phyloP scores from a whole-genome alignment of 2,329 filamentous ascomycete genomes.

The Rugonectria rugulosa region DNA sequence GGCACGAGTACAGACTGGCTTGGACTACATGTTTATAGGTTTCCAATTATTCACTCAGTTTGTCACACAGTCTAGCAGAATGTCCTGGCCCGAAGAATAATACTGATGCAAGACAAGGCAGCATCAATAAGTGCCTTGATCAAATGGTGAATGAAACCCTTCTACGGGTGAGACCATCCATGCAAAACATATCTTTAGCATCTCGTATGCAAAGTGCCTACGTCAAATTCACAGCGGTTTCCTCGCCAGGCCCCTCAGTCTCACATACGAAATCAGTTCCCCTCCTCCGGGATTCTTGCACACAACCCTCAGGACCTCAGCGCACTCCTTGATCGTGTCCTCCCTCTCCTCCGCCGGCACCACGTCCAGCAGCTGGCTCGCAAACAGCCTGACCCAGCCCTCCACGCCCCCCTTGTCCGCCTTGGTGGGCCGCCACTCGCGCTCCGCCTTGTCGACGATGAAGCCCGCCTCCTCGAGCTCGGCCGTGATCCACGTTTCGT shows the following conservation, averaged over 20 bases:
- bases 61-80: no score
- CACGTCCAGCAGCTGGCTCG: constrained; percentile 63
- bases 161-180: no score
- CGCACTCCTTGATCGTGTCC: constrained; percentile 60
- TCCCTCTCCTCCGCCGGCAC: constrained; percentile 58
- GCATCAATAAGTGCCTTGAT: no score
- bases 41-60: no score
- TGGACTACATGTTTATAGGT: no score
- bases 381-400: constrained; percentile 73
- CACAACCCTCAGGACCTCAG: constrained; percentile 61
- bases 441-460: constrained; percentile 61
- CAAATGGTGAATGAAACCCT: no score
- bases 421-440: constrained; percentile 70
- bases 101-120: no score
- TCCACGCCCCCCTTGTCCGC: constrained; percentile 66
- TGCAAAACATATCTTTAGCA: no score
- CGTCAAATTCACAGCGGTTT: constrained; percentile 40
- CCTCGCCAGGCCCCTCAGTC: constrained; percentile 57
- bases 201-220: neutral
- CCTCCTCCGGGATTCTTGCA: constrained; percentile 65
- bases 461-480: constrained; percentile 56
- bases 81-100: no score
- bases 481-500: constrained; percentile 64
- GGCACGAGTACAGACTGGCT: no score
- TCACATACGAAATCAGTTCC: constrained; percentile 61